Evolutionary conservation across 148 eudicot species (phyloP).

Genomic region (Rhododendron vialii): DNA sequence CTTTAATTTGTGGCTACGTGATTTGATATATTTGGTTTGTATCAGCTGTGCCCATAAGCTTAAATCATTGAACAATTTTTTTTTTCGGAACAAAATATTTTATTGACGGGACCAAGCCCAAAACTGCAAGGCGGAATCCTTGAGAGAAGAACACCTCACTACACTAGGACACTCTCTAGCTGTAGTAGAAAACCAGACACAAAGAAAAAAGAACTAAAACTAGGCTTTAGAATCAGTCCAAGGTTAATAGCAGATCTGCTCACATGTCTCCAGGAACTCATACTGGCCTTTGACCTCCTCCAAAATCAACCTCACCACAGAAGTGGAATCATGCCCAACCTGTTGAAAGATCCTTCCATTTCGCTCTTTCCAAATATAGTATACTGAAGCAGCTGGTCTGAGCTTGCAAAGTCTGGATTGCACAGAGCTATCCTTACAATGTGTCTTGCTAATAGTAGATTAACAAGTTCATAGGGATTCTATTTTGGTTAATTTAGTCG

Average conservation of each 20-base stretch:
- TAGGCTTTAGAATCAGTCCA: too few species aligned
- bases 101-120: too few species aligned
- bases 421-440: not conserved
- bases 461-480: not conserved
- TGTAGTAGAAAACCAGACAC: too few species aligned
- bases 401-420: not conserved
- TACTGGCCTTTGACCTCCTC: not conserved
- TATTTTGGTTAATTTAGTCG: not conserved
- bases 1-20: too few species aligned
- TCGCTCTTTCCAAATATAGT: not conserved
- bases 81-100: too few species aligned
- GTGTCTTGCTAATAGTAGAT: not conserved
- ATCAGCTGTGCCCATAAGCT: not conserved
- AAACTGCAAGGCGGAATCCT: too few species aligned
- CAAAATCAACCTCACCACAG: not conserved
- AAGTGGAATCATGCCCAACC: not conserved
- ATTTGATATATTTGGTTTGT: not conserved
- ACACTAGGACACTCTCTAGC: too few species aligned
- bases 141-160: too few species aligned
- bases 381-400: not conserved
- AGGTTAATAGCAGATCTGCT: too few species aligned
- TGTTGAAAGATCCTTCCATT: not conserved
- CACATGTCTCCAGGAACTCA: not conserved
- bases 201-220: too few species aligned
- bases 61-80: not conserved